A percentile compares a stretch with the other conserved stretches of the same genome.
Evolutionary conservation across 2,329 filamentous ascomycete species (phyloP).

Genomic region (Xylariales sp.): DNA sequence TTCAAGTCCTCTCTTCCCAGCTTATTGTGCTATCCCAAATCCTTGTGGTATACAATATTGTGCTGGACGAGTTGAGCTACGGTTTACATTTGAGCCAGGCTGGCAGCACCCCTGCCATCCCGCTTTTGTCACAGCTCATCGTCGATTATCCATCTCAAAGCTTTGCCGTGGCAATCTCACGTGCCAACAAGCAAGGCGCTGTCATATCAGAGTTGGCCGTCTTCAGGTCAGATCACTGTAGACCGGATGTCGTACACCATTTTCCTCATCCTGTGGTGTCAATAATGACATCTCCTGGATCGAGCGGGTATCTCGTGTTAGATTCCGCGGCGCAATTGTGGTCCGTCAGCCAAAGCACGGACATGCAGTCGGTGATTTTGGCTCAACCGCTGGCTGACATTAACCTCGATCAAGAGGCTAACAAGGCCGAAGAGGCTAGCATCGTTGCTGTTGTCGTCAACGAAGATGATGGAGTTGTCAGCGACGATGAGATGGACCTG

Average conservation of each 20-base stretch:
- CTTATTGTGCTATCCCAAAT: conserved; percentile 71
- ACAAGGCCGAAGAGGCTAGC: conserved; percentile 21
- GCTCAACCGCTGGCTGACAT: conserved; percentile 53
- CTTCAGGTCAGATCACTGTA: conserved; percentile 57
- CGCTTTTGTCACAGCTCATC: conserved; percentile 61
- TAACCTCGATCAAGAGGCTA: conserved; percentile 34
- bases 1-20: conserved; percentile 68
- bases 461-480: conserved; percentile 34
- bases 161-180: conserved; percentile 57
- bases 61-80: conserved; percentile 69
- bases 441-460: conserved; percentile 29
- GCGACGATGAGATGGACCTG: conserved; percentile 40
- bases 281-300: conserved; percentile 58
- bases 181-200: conserved; percentile 18
- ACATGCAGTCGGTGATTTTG: conserved; percentile 46
- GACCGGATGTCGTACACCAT: conserved; percentile 54
- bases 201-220: conserved; percentile 56
- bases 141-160: conserved; percentile 61
- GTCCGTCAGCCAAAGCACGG: conserved; percentile 54
- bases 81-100: conserved; percentile 51
- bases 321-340: conserved; percentile 73
- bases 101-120: conserved; percentile 26
- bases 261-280: conserved; percentile 59
- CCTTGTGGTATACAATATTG: conserved; percentile 78
- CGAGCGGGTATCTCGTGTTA: conserved; percentile 69